Base-by-base conservation (phyloP, 2,329 filamentous ascomycete genomes). In the Aspergillus floridensis region DNA sequence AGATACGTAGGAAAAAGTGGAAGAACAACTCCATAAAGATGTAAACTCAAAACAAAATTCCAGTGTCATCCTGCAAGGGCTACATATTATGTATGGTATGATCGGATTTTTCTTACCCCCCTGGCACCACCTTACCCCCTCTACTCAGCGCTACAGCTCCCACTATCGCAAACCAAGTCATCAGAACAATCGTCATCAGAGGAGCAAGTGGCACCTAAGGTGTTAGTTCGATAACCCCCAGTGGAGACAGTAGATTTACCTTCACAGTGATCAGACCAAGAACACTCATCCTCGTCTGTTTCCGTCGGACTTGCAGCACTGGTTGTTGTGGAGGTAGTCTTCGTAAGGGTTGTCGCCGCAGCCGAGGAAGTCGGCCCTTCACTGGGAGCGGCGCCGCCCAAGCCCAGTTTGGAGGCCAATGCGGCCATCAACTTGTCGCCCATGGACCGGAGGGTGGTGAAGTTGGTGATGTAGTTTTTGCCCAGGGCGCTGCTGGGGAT, bases 381-480 rank as follows among this genome's bases (percentile, higher is more conserved):
- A 41, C 35, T 12, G 16, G 1, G 21, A 44, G 4, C 35, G n/a
- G 10, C 29, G 2, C 46, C 58, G 7, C 22, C 35, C 2, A 70
- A 50, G 2, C 58, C 54, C 19, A 73, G 49, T 46, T 68, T 70
- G 8, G 63, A 61, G 0, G 58, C 63, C 5, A 72, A 61, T 2
- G 64, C 58, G 1, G 61, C 63, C n/a, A 71, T 57, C 0, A 72
- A 64, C 26, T 55, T 63, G 32, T 73, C 67, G 2, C 70, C 70
- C 67, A 70, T 69, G 3, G 66, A 64, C 10, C 65, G 66, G 4
- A 72, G 67, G 52, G 65, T 66, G 52, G 59, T 64, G 59, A 71
- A 69, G 63, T 69, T 61, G 60, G 67, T 66, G 59, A 71, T 65
- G 60, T 71, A 70, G 62, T 68, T 64, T 51, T 66, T 48, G 57